A percentile compares a stretch with the other conserved stretches of the same genome.
phyloP scores from a whole-genome alignment of 139 green algal genomes.

The Chlorella sp. region DNA sequence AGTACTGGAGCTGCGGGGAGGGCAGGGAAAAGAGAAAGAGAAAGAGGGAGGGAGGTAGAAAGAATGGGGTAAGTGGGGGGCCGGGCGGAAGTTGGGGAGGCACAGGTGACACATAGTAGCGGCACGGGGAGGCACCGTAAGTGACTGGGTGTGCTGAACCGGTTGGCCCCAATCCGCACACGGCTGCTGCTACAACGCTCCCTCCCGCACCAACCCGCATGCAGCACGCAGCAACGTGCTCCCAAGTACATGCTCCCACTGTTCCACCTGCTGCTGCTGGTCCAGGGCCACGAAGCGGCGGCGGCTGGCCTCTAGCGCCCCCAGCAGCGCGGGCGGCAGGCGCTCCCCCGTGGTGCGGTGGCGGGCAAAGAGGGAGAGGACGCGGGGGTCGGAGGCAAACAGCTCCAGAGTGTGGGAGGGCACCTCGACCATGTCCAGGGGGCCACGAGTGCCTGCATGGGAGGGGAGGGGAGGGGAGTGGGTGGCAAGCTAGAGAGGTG shows the following conservation, averaged over 20 bases:
- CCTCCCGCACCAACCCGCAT: no score
- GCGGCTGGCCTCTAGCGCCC: constrained; percentile 19
- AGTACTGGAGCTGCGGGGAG: constrained; percentile 27
- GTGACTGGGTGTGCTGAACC: no score
- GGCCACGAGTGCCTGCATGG: constrained; percentile 66
- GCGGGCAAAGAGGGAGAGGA: constrained; percentile 44
- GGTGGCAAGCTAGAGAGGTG: background rate
- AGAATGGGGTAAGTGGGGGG: background rate
- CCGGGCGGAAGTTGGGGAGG: background rate
- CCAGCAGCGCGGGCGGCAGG: constrained; percentile 27
- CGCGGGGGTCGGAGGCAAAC: constrained; percentile 64
- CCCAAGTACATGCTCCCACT: no score
- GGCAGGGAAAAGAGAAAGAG: background rate
- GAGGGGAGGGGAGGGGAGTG: background rate
- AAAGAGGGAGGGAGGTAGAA: background rate
- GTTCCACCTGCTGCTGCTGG: constrained; percentile 74
- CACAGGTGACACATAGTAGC: background rate
- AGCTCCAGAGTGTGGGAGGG: constrained; percentile 90
- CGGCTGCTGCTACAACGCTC: no score
- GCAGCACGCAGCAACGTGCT: no score
- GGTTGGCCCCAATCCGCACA: no score
- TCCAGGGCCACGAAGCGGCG: constrained; percentile 67
- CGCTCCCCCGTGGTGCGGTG: constrained; percentile 2
- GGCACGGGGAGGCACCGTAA: no score
- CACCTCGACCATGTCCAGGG: constrained; percentile 90